phyloP scores from a whole-genome alignment of 768 basidiomycete genomes.

The Naematelia encephala region DNA sequence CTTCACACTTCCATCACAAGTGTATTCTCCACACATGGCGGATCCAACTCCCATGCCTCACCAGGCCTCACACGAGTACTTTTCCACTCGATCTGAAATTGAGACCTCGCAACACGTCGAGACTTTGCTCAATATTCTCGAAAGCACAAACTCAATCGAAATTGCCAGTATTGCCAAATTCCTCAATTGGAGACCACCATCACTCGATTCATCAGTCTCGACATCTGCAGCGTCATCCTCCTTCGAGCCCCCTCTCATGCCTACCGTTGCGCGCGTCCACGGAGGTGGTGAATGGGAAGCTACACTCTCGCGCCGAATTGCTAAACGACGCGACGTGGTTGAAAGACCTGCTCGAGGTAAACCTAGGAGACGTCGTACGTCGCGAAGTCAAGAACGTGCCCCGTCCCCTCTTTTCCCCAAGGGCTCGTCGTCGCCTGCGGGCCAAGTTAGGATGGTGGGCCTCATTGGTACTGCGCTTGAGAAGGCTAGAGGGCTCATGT shows the following conservation, averaged over 20 bases:
- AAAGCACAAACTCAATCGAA: not conserved
- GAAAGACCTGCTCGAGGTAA: not conserved
- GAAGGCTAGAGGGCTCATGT: not conserved
- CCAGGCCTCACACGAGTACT: not conserved
- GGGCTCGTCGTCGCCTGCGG: not conserved
- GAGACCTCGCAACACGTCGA: not conserved
- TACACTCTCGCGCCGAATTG: constrained; percentile 30
- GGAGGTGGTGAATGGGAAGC: constrained; percentile 48
- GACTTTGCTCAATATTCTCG: constrained; percentile 2
- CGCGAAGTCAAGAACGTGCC: not conserved
- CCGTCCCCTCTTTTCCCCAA: constrained; percentile 2
- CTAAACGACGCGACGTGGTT: constrained; percentile 15
- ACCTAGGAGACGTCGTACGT: not conserved
- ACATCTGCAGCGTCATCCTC: constrained; percentile 11
- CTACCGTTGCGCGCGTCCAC: constrained; percentile 34
- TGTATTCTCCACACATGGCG: not conserved
- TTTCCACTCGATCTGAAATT: not conserved
- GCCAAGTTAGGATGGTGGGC: not conserved
- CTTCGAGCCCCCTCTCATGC: constrained; percentile 17
- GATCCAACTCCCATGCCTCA: constrained; percentile 2
- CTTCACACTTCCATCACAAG: not conserved
- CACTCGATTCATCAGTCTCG: constrained; percentile 10
- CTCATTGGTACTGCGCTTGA: not conserved
- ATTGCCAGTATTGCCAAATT: constrained; percentile 8
- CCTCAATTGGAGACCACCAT: constrained; percentile 16